Evolutionary conservation across 2,329 filamentous ascomycete genomes (phyloP).

Genomic region (Pyricularia pennisetigena): DNA sequence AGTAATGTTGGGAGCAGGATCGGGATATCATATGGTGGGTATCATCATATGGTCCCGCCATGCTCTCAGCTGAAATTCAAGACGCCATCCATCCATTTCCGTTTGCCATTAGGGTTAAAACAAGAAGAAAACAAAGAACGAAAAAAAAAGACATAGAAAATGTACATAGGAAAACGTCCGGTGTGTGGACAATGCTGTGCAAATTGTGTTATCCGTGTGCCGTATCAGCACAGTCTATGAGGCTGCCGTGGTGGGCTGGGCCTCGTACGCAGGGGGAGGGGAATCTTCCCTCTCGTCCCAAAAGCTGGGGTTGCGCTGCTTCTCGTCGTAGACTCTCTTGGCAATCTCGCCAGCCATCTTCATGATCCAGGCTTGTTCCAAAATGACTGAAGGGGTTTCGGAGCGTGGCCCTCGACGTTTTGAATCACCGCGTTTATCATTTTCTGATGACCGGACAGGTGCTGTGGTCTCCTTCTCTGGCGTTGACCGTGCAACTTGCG

Average conservation of each 20-base stretch:
- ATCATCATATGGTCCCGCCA: slow-evolving; percentile 2
- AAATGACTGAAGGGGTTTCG: slow-evolving; percentile 48
- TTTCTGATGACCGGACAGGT: not conserved
- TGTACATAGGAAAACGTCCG: slow-evolving; percentile 1
- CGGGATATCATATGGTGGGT: not conserved
- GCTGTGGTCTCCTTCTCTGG: not conserved
- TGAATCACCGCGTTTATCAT: not conserved
- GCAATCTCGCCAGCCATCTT: slow-evolving; percentile 94
- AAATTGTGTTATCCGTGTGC: not conserved
- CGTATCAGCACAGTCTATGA: not conserved
- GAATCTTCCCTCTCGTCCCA: slow-evolving; percentile 47
- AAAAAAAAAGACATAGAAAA: not conserved
- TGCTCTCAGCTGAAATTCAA: slow-evolving; percentile 2
- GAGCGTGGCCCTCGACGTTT: slow-evolving; percentile 21
- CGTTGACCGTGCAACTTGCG: not conserved
- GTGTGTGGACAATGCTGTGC: not conserved
- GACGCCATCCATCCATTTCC: slow-evolving; percentile 1
- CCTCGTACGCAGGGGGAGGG: slow-evolving; percentile 55
- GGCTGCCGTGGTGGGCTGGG: slow-evolving; percentile 14
- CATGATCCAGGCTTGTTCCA: slow-evolving; percentile 78
- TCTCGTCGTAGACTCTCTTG: slow-evolving; percentile 78
- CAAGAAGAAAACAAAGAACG: not conserved
- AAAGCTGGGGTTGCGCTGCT: slow-evolving; percentile 43
- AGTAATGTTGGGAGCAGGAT: slow-evolving; percentile 4
- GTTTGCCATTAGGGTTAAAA: not conserved